These are phyloP conservation scores for Myxozyma monticola DNA, from an alignment of 805 yeast genomes.

Conservation along the genomic window DNA sequence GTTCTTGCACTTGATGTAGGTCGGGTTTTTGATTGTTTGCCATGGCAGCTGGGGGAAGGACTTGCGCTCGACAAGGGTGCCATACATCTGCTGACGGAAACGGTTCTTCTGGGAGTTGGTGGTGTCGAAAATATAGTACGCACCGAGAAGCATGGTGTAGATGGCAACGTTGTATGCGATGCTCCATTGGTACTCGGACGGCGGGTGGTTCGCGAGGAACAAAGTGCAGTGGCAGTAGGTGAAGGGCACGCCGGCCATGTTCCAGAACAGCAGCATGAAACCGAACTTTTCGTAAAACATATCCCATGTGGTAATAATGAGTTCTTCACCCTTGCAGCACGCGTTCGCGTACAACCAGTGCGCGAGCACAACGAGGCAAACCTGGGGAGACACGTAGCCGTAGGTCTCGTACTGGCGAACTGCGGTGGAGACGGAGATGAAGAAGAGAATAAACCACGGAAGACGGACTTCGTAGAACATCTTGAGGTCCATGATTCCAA, in stretches of 20 bases:
- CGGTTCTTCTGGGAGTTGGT: constrained; percentile 93
- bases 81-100: constrained; percentile 74
- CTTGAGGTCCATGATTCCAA: constrained; percentile 89
- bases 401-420: constrained; percentile 77
- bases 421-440: constrained; percentile 70
- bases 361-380: constrained; percentile 69
- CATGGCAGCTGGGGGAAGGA: constrained; percentile 92
- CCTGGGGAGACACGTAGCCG: constrained; percentile 78
- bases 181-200: constrained; percentile 77
- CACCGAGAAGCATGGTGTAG: constrained; percentile 56
- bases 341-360: constrained; percentile 96
- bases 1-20: constrained; percentile 76
- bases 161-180: constrained; percentile 57
- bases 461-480: constrained; percentile 97
- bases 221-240: constrained; percentile 94
- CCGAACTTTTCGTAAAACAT: constrained; percentile 99
- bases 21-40: constrained; percentile 79
- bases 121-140: constrained; percentile 93
- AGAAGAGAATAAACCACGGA: constrained; percentile 91
- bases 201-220: constrained; percentile 78
- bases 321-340: constrained; percentile 95
- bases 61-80: constrained; percentile 73
- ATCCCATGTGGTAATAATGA: constrained; percentile 98
- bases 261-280: constrained; percentile 98
- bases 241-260: constrained; percentile 98